Base-by-base conservation (phyloP, 148 eudicot genomes). In the Rheum nobile region DNA sequence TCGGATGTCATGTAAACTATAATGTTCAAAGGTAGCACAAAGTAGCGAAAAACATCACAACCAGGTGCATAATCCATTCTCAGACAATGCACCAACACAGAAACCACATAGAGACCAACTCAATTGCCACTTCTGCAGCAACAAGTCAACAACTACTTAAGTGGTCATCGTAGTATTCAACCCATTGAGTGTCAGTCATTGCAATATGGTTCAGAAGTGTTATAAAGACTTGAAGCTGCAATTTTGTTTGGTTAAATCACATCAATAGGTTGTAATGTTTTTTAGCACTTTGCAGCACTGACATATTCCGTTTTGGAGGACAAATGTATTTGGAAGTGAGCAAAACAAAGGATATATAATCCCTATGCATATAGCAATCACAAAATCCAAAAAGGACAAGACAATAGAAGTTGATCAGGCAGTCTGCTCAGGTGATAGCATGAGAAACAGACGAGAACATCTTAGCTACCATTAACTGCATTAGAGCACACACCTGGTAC, bases 401-500 rank as follows among this genome's bases (percentile, higher is more conserved):
- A 31, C 1, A 4, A 12, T 28, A 29, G 68, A 61, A 61, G 37
- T 8, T 54, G 29, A 22, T 54, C 11, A 54, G 12, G 14, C 63
- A 8, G 29, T 54, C 10, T 54, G 11, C 13, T 54, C 37, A 29
- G 9, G 24, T n/a, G 32, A 32, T 32, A 14, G 32, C 16, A 16
- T 4, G 7, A 1, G 39, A 2, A 24, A 32, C 16, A 65, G 8
- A 65, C 32, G 22, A 16, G 22, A 65, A 65, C 22, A 65, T 10
- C 41, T 32, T 0, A 17, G 41, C 21, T 14, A 31, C 32, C 16
- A 6, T 32, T 16, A 14, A 46, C 55, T 48, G 59, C 44, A 77
- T 67, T 54, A 8, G 71, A 55, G 68, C 73, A 82, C 84, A 35
- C 77, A 79, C 98, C 98, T 89, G 98, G 98, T n/a, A 93, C 97